Evolutionary conservation across 345 rosid genomes (phyloP).

Genomic region (Raphanus raphanistrum): DNA sequence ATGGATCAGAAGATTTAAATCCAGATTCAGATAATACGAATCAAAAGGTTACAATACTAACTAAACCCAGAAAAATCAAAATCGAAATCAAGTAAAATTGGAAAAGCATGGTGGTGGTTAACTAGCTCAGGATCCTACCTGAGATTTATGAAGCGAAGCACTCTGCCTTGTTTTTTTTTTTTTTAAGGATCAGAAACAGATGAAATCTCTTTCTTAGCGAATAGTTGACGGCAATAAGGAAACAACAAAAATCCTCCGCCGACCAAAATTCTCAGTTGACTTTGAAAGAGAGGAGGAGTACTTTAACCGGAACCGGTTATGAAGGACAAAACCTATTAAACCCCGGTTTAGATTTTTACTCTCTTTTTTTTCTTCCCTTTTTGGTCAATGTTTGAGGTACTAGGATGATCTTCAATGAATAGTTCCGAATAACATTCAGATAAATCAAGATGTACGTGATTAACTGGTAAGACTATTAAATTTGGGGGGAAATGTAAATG

Average conservation of each 20-base stretch:
- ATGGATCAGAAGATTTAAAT: conserved; percentile 2
- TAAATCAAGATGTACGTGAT: too few relatives aligned
- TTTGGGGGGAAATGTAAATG: too few relatives aligned
- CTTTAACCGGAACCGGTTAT: neutral
- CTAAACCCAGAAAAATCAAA: neutral
- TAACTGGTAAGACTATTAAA: too few relatives aligned
- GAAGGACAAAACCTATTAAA: neutral
- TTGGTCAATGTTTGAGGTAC: neutral
- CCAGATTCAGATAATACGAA: neutral
- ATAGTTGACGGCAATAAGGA: neutral
- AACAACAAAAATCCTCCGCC: neutral
- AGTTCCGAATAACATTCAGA: too few relatives aligned
- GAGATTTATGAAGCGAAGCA: neutral
- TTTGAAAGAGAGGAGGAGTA: neutral
- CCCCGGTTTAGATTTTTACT: neutral
- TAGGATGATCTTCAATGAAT: too few relatives aligned
- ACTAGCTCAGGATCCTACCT: neutral
- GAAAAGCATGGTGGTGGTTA: neutral
- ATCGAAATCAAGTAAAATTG: neutral
- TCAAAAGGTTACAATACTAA: neutral
- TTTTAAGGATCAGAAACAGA: neutral
- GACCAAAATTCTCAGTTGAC: neutral
- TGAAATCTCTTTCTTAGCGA: neutral
- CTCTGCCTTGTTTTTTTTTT: neutral
- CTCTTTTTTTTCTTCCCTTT: neutral